These are phyloP conservation scores for Phaeoacremonium minimum DNA, from an alignment of 2,329 filamentous ascomycete genomes.

Conservation along the genomic window DNA sequence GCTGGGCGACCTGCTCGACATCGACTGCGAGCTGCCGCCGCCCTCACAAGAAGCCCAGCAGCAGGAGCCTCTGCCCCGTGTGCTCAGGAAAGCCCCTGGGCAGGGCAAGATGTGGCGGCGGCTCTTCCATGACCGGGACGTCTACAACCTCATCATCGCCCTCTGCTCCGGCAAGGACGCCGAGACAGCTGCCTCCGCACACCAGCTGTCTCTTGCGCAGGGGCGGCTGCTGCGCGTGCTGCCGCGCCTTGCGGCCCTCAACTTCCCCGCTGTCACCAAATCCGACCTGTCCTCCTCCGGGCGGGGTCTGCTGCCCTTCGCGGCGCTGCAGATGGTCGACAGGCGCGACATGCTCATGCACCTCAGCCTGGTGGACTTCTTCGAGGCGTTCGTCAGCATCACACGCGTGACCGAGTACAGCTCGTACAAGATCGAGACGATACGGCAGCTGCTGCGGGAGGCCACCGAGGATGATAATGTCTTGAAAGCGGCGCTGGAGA, in stretches of 20 bases:
- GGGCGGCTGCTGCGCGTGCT: conserved; percentile 47
- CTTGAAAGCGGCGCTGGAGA: conserved; percentile 31
- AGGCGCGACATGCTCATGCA: conserved; percentile 44
- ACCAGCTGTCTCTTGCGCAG: conserved; percentile 45
- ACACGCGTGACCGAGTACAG: conserved; percentile 35
- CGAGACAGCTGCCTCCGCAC: conserved; percentile 17
- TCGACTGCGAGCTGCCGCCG: conserved; percentile 42
- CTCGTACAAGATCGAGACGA: conserved; percentile 25
- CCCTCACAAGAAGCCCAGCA: conserved; percentile 12
- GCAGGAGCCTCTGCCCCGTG: conserved; percentile 17
- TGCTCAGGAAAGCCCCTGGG: conserved; percentile 35
- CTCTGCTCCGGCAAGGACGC: conserved; percentile 26
- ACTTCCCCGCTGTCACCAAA: conserved; percentile 34
- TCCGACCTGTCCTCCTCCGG: conserved; percentile 24
- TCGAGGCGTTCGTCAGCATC: conserved; percentile 43
- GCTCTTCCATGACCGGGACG: conserved; percentile 39
- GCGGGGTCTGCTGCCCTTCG: conserved; percentile 44
- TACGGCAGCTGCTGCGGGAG: conserved; percentile 32
- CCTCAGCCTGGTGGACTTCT: conserved; percentile 47
- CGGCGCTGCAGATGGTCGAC: conserved; percentile 47
- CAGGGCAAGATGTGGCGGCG: conserved; percentile 50
- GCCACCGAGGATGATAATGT: conserved; percentile 32
- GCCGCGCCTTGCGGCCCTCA: conserved; percentile 42
- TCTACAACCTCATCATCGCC: conserved; percentile 40
- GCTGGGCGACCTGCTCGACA: conserved; percentile 49